Conservation (phyloP, 2,329 filamentous ascomycete species). For the Diatrype stigma region DNA sequence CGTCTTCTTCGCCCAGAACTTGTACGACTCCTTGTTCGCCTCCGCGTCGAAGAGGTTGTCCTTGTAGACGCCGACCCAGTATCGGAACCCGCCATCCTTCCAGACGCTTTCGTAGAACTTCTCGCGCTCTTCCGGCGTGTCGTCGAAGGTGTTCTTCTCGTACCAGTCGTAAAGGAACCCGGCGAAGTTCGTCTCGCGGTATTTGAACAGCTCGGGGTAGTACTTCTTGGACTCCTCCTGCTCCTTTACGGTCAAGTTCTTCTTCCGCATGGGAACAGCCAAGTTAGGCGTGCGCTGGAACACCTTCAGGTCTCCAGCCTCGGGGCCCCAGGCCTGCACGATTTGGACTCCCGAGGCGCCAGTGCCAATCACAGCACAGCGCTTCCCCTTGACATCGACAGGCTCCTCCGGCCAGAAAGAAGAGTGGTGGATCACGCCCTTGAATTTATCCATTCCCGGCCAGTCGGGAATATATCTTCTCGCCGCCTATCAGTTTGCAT, state of each 20-base stretch:
- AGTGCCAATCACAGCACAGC: constrained; percentile 59
- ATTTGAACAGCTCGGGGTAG: constrained; percentile 49
- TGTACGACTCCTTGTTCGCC: constrained; percentile 50
- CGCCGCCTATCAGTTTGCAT: constrained; percentile 37
- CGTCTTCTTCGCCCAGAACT: constrained; percentile 52
- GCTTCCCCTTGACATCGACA: constrained; percentile 54
- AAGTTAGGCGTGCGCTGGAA: constrained; percentile 67
- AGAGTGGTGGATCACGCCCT: constrained; percentile 55
- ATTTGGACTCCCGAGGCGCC: constrained; percentile 63
- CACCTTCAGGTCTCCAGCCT: constrained; percentile 49
- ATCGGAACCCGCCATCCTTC: constrained; percentile 49
- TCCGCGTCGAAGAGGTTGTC: constrained; percentile 43
- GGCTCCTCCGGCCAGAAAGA: constrained; percentile 57
- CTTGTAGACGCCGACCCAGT: constrained; percentile 51
- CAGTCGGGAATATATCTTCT: constrained; percentile 59
- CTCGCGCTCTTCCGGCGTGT: constrained; percentile 44
- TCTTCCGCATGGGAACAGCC: constrained; percentile 56
- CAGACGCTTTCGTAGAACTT: constrained; percentile 46
- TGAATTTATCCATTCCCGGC: constrained; percentile 55
- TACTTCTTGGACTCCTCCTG: constrained; percentile 41
- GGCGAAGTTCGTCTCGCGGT: constrained; percentile 49
- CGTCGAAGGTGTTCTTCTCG: constrained; percentile 53
- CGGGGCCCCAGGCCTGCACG: constrained; percentile 54
- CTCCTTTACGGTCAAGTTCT: constrained; percentile 42
- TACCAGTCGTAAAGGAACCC: constrained; percentile 56